Conservation (phyloP, 1,284 basidiomycete species). For the Sporisorium reilianum region DNA sequence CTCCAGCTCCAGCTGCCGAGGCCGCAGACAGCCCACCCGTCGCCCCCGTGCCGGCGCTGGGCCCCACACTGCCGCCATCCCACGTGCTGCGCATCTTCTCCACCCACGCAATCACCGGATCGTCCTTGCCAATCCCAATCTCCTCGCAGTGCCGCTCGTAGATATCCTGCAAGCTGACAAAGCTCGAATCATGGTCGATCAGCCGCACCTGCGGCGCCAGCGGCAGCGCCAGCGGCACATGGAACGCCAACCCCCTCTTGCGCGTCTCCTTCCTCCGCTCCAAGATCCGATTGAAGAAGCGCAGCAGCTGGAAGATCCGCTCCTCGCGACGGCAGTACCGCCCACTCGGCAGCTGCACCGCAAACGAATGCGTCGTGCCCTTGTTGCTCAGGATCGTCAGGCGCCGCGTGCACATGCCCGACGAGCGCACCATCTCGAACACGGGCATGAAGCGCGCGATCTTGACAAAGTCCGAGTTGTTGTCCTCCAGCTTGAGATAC, state of each 20-base stretch:
- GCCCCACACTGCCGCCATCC: slow-evolving; percentile 35
- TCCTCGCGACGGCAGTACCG: slow-evolving; percentile 93
- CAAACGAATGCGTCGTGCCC: slow-evolving; percentile 87
- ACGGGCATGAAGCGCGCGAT: slow-evolving; percentile 91
- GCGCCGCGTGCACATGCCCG: slow-evolving; percentile 88
- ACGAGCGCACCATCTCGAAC: slow-evolving; percentile 86
- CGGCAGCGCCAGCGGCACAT: slow-evolving; percentile 87
- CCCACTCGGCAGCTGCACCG: slow-evolving; percentile 88
- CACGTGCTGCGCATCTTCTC: slow-evolving; percentile 67
- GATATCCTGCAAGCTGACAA: slow-evolving; percentile 91
- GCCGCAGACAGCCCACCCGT: background rate
- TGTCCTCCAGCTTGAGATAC: slow-evolving; percentile 86
- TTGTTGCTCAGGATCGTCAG: slow-evolving; percentile 94
- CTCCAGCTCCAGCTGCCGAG: background rate
- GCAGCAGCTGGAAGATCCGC: slow-evolving; percentile 88
- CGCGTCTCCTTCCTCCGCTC: slow-evolving; percentile 85
- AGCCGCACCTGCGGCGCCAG: slow-evolving; percentile 87
- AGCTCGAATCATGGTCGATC: slow-evolving; percentile 90
- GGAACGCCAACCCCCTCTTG: slow-evolving; percentile 90
- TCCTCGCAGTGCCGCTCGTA: slow-evolving; percentile 89
- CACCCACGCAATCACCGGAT: slow-evolving; percentile 74
- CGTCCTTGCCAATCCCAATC: slow-evolving; percentile 84
- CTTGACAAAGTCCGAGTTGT: slow-evolving; percentile 88
- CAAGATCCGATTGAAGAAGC: slow-evolving; percentile 82
- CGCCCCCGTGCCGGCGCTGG: background rate